These are phyloP conservation scores for Helichrysum umbraculigerum DNA, from an alignment of 129 eudicot species.

Conservation along the genomic window DNA sequence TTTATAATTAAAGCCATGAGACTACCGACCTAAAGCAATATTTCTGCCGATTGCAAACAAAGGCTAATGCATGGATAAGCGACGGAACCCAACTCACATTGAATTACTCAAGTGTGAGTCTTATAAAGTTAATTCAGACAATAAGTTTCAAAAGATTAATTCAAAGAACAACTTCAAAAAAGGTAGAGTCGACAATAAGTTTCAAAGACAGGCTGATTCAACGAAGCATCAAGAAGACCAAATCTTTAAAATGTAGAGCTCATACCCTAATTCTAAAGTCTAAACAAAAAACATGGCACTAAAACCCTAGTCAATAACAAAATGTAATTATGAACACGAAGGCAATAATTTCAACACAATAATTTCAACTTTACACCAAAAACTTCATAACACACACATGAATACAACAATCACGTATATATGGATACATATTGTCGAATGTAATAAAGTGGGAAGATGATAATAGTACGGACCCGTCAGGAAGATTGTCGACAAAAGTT, in stretches of 20 bases:
- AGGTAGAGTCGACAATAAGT: not conserved
- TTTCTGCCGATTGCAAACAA: no score
- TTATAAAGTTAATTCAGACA: slow-evolving; percentile 6
- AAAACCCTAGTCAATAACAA: slow-evolving; percentile 5
- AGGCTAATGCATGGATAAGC: not conserved
- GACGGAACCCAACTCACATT: not conserved
- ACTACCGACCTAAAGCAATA: not conserved
- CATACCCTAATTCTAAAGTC: slow-evolving; percentile 24
- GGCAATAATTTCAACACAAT: not conserved
- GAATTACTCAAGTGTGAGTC: not conserved
- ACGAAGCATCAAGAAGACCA: slow-evolving; percentile 23
- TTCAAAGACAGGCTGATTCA: slow-evolving; percentile 7
- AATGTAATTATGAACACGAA: slow-evolving; percentile 5
- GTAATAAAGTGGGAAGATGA: not conserved
- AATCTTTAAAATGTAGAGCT: slow-evolving; percentile 6
- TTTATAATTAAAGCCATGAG: not conserved
- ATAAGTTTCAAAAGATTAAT: slow-evolving; percentile 12
- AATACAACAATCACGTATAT: not conserved
- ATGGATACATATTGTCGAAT: not conserved
- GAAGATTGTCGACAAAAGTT: no score
- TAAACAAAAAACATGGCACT: slow-evolving; percentile 19
- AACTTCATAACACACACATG: not conserved
- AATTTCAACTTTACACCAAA: not conserved
- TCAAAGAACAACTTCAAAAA: not conserved
- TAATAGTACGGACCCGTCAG: slow-evolving; percentile 55